phyloP scores from a whole-genome alignment of 2,329 filamentous ascomycete genomes.

The Aspergillus carbonarius region DNA sequence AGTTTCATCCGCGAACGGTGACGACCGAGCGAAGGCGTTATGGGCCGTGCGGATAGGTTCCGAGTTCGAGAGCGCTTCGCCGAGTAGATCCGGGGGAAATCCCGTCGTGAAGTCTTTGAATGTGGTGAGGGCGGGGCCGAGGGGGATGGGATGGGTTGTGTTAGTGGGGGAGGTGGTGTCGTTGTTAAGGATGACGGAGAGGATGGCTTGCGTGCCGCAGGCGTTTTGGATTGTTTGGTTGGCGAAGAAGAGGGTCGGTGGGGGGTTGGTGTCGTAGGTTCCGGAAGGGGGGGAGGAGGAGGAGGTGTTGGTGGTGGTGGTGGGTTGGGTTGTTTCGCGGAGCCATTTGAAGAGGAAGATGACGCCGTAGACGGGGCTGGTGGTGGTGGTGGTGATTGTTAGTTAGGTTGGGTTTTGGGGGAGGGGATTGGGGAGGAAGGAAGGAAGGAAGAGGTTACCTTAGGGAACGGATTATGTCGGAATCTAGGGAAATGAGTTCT shows the following conservation, averaged over 20 bases:
- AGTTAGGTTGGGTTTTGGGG: conserved; percentile 1
- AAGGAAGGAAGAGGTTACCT: conserved; percentile 33
- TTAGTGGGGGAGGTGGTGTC: conserved; percentile 33
- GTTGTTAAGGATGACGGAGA: conserved; percentile 90
- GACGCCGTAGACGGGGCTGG: conserved; percentile 81
- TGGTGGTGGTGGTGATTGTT: background rate
- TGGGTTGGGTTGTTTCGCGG: conserved; percentile 57
- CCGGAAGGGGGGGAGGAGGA: conserved; percentile 74
- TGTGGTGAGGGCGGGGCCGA: conserved; percentile 68
- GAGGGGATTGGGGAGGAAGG: background rate
- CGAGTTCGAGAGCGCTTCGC: conserved; percentile 69
- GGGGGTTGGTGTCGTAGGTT: conserved; percentile 71
- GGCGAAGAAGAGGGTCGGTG: conserved; percentile 85
- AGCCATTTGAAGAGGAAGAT: conserved; percentile 97
- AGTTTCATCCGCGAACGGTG: conserved; percentile 91
- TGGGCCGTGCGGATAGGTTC: conserved; percentile 74
- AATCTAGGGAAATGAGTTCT: conserved; percentile 86
- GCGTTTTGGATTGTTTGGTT: conserved; percentile 98
- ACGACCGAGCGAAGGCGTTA: conserved; percentile 85
- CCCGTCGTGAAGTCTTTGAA: conserved; percentile 88
- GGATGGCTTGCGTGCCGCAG: conserved; percentile 91
- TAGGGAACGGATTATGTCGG: conserved; percentile 54
- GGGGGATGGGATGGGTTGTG: conserved; percentile 53
- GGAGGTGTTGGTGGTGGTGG: conserved; percentile 58
- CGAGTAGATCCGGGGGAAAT: conserved; percentile 73